A percentile compares a stretch with the other conserved stretches of the same genome.
Evolutionary conservation across 768 basidiomycete genomes (phyloP).

Genomic region (Mycena haematopus): DNA sequence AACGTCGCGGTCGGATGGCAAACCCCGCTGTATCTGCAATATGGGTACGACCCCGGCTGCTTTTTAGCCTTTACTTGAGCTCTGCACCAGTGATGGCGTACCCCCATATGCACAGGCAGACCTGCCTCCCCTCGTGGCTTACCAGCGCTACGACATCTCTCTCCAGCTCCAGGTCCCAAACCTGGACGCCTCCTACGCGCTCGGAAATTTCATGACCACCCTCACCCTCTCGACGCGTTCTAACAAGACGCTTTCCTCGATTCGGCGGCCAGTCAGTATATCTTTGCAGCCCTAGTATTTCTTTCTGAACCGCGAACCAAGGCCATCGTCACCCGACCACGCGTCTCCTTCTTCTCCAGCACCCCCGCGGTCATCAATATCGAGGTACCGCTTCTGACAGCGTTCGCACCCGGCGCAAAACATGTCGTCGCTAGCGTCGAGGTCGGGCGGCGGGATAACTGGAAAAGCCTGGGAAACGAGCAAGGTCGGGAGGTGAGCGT

Average conservation of each 20-base stretch:
- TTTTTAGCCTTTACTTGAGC: constrained; percentile 6
- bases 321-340: constrained; percentile 64
- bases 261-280: constrained; percentile 69
- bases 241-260: constrained; percentile 66
- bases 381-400: constrained; percentile 61
- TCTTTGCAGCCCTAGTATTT: background rate
- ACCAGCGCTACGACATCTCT: constrained; percentile 79
- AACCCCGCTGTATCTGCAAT: constrained; percentile 73
- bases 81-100: constrained; percentile 58
- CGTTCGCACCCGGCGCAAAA: constrained; percentile 56
- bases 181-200: constrained; percentile 67
- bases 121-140: constrained; percentile 57
- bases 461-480: constrained; percentile 73
- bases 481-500: constrained; percentile 79
- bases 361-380: constrained; percentile 52
- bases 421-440: constrained; percentile 66
- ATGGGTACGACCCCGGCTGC: constrained; percentile 61
- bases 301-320: constrained; percentile 36
- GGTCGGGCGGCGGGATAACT: constrained; percentile 75
- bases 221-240: constrained; percentile 62
- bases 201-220: constrained; percentile 87
- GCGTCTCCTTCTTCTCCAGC: constrained; percentile 46
- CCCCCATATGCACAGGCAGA: constrained; percentile 66
- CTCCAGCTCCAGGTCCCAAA: constrained; percentile 71
- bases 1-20: constrained; percentile 76